Evolutionary conservation across 306 rosid genomes (phyloP), one percentile per base, ranked within the genome.

Genomic region (Pterocarpus macrocarpus): DNA sequence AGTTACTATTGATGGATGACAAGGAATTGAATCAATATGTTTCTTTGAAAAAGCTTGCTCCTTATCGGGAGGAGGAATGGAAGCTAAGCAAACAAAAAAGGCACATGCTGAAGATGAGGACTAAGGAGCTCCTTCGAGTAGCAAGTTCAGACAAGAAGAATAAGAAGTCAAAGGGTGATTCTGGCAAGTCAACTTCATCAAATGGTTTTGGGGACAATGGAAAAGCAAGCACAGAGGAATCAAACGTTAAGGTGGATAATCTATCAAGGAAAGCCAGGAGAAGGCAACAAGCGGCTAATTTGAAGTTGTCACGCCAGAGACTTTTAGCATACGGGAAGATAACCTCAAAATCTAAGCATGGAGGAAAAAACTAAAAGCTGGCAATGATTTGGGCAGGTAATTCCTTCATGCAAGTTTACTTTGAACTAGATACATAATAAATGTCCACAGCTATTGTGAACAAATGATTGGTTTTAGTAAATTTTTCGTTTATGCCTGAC

Each of bases 31-130:
- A 87, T 76, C 94, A 95, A 55, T 93, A 87, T 82, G 84, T 95
- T 44, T 86, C 99, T 39, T 80, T 93, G 83, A 93, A 93, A 81
- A 93, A 93, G 78, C 85, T 95, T 86, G 99, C 94, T 77, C 97
- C 97, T 14, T 93, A 91, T 55, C 78, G 61, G 38, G 97, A 94
- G 57, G 83, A 85, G 67, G 98, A 94, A 70, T 91, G 92, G 94
- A 95, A 95, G 87, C 84, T 90, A 63, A 91, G 88, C 73, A 87
- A 93, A 83, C 83, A 83, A 64, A 87, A 85, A 79, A 85, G 89
- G 78, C 68, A 79, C 49, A 85, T 80, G 73, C 75, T 95, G 80
- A 95, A 93, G 86, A 81, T 68, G 91, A 91, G 79, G 83, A 77
- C 89, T 52, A 85, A 66, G 85, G 97, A 95, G 55, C 83, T 87